Base-by-base conservation (phyloP, 2,329 filamentous ascomycete species). In the Exophiala oligosperma region DNA sequence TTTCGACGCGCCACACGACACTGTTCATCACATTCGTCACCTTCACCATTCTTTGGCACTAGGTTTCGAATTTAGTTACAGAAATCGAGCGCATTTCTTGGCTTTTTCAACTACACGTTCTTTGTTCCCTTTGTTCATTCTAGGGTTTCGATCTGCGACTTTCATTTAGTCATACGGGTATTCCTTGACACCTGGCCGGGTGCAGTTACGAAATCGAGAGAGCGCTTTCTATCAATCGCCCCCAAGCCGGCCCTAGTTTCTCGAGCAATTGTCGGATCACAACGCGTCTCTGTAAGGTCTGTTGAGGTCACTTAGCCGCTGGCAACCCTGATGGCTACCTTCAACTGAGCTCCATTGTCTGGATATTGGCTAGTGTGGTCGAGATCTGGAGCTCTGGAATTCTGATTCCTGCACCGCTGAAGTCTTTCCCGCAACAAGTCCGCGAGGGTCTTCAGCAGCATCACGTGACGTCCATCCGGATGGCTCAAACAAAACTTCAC, bases 401-500 rank as follows among this genome's bases (percentile, higher is more conserved):
- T 35, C 29, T 35, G 5, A 9, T 5, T 35, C 29, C 7, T 9
- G 7, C 5, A 9, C 7, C 29, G 11, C 11, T 35, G 29, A 11
- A 9, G 29, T 2, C 29, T 35, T 35, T 35, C 29, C 6, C 4
- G 2, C 29, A 9, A 35, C 6, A 35, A 9, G 26, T 29, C 47
- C 14, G 28, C 49, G 14, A 28, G 24, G 23, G 7, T 48, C 12
- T n/a, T n/a, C 3, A 17, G 21, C 7, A 23, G 47, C 24, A 26
- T 60, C 56, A 62, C 60, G 56, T 61, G 59, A 49, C 37, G 14
- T 38, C 4, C 1, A 14, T 38, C 4, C 1, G 6, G 8, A 62
- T 62, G 60, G 51, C 55, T 46, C 54, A 54, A 41, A 46, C 49
- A 32, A 51, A 49, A 49, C 47, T 60, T 41, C 54, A 57, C 21